Conservation (phyloP, 176 grass and related monocot genomes). For the Areca catechu region DNA sequence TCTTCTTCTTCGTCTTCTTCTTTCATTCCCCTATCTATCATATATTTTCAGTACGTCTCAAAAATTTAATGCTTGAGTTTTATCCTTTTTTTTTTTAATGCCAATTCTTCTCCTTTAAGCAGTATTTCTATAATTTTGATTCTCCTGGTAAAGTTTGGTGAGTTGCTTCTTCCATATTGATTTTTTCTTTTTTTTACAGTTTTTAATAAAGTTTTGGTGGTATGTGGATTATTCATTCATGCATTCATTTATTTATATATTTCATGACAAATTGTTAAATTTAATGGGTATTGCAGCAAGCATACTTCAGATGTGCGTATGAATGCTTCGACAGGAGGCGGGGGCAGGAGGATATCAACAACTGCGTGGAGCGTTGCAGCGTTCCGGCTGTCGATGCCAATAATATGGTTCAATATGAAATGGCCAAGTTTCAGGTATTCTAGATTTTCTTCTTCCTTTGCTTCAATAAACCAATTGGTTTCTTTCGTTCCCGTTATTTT, state of each 20-base stretch:
- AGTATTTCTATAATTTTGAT: no score
- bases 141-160: no score
- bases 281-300: slow-evolving; percentile 55
- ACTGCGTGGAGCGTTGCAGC: slow-evolving; percentile 82
- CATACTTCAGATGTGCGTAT: slow-evolving; percentile 92
- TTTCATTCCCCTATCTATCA: background rate
- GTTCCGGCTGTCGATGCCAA: slow-evolving; percentile 70
- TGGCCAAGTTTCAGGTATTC: slow-evolving; percentile 95
- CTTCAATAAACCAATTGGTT: background rate
- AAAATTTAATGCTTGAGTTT: no score
- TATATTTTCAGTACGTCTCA: background rate
- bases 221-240: no score
- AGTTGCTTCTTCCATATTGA: no score
- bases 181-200: no score
- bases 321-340: slow-evolving; percentile 76
- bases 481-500: background rate
- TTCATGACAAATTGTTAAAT: background rate
- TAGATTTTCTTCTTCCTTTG: background rate
- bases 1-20: background rate
- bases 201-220: no score
- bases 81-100: no score
- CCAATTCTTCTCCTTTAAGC: no score
- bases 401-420: slow-evolving; percentile 67
- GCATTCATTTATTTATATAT: no score
- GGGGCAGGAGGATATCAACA: slow-evolving; percentile 65